A percentile compares a stretch with the other conserved stretches of the same genome.
Evolutionary conservation across 2,329 filamentous ascomycete genomes (phyloP).

Genomic region (Alternaria triticimaculans): DNA sequence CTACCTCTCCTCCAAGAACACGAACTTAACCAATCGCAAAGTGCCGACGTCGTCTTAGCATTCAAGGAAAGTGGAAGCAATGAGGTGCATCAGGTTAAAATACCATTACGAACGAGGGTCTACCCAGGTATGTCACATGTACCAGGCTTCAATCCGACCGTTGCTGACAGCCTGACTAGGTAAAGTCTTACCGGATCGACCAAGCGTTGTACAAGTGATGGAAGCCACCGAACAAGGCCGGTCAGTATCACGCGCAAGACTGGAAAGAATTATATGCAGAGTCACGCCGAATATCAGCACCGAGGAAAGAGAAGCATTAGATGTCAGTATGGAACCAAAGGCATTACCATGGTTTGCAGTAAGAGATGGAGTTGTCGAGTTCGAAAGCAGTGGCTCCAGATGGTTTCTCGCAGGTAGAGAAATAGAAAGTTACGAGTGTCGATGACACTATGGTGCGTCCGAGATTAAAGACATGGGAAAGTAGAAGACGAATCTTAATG

Average conservation of each 20-base stretch:
- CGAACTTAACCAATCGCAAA: background rate
- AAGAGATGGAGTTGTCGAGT: slow-evolving; percentile 40
- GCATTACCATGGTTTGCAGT: slow-evolving; percentile 37
- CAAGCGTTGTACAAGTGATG: slow-evolving; percentile 21
- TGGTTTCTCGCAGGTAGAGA: slow-evolving; percentile 43
- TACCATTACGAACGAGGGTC: slow-evolving; percentile 22
- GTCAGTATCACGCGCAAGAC: slow-evolving; percentile 19
- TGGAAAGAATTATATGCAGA: slow-evolving; percentile 27
- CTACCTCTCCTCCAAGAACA: slow-evolving; percentile 8
- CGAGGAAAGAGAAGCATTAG: slow-evolving; percentile 20
- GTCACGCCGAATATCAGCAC: slow-evolving; percentile 18
- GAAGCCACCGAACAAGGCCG: slow-evolving; percentile 18
- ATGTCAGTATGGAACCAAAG: slow-evolving; percentile 6
- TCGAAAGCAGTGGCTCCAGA: slow-evolving; percentile 32
- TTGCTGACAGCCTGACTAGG: slow-evolving; percentile 8
- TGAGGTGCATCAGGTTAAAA: slow-evolving; percentile 18
- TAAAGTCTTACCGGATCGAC: slow-evolving; percentile 16
- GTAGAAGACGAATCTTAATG: background rate
- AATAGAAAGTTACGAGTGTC: slow-evolving; percentile 47
- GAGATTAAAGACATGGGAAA: background rate
- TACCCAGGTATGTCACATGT: slow-evolving; percentile 15
- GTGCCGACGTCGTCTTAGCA: slow-evolving; percentile 18
- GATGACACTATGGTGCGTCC: slow-evolving; percentile 12
- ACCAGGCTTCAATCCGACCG: background rate
- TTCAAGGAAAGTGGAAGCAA: slow-evolving; percentile 16